A percentile compares a stretch with the other conserved stretches of the same genome.
Conservation (phyloP, 768 basidiomycete genomes). For the Russula sp. region DNA sequence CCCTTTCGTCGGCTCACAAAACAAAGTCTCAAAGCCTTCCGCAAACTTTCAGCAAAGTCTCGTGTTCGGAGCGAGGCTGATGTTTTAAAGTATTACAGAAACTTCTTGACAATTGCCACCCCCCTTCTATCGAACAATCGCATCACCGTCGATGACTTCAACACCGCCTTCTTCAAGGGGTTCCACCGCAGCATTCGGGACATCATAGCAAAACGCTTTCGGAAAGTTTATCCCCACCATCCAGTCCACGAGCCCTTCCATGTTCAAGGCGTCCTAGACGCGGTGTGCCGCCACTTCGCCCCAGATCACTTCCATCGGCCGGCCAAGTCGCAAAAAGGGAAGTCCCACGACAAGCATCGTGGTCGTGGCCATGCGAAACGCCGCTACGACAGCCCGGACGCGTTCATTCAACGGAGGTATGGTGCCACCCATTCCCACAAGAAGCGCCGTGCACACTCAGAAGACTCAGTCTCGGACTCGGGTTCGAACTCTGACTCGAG, state of each 20-base stretch:
- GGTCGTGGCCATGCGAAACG: too few relatives aligned
- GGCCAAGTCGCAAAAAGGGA: not conserved
- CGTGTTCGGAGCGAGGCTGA: not conserved
- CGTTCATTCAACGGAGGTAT: not conserved
- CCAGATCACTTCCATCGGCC: not conserved
- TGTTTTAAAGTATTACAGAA: not conserved
- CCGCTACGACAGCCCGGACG: not conserved
- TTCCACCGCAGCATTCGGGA: not conserved
- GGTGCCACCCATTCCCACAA: not conserved
- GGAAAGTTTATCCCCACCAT: not conserved
- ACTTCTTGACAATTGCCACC: not conserved
- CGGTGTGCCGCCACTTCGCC: not conserved
- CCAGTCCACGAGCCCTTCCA: not conserved
- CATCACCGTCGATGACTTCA: not conserved
- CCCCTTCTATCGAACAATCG: not conserved
- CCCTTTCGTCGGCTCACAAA: not conserved
- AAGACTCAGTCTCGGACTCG: too few relatives aligned
- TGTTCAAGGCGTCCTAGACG: not conserved
- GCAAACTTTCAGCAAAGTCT: not conserved
- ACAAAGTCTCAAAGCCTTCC: not conserved
- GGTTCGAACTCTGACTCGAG: too few relatives aligned
- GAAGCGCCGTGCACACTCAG: too few relatives aligned
- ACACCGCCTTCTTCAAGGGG: not conserved
- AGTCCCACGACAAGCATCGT: too few relatives aligned
- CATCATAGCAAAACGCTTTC: not conserved